Base-by-base conservation (phyloP, 116 monocot species). In the Cymodocea nodosa region DNA sequence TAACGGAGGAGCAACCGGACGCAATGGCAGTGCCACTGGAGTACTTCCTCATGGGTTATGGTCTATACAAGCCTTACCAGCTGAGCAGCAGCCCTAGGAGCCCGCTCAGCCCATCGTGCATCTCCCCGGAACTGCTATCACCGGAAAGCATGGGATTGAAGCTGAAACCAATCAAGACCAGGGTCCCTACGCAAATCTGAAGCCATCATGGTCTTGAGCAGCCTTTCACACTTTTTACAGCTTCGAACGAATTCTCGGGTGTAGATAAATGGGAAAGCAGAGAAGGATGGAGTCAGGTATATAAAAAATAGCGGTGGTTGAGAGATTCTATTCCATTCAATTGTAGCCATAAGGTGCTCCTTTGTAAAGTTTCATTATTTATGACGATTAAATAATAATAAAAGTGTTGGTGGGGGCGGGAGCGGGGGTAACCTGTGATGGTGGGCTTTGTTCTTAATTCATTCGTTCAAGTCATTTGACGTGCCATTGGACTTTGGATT, bases 61-160 rank as follows among this genome's bases (percentile, higher is more conserved):
- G 98, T 0, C 73, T 98, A n/a, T 83, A 82, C 77, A 72, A 84
- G 48, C 89, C 92, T 23, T 73, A 71, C 67, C 85, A 84, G 60
- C 22, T 82, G 17, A 81, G 44, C 39, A 69, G 63, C 44, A 98
- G 98, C 77, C 98, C 98, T 5, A 68, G 91, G 36, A 98, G 92
- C 51, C 98, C 98, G 0, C 81, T 92, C 35, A 98, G 92, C 51
- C 97, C 92, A 9, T 86, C 84, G 6, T 86, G 88, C 79, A 92
- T 92, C 59, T 89, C 92, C 9, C 89, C 92, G 0, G 92, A 98
- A 54, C 77, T 92, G 50, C 77, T 92, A 9, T 98, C 98, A 0
- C 92, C 92, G 0, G 98, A 92, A 68, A 98, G 98, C 82, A 98
- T 98, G 98, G 98, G 98, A 15, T 34, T 98, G 52, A 98, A 98